phyloP scores from a whole-genome alignment of 805 yeast species.

The Saccharomycopsis sp. region DNA sequence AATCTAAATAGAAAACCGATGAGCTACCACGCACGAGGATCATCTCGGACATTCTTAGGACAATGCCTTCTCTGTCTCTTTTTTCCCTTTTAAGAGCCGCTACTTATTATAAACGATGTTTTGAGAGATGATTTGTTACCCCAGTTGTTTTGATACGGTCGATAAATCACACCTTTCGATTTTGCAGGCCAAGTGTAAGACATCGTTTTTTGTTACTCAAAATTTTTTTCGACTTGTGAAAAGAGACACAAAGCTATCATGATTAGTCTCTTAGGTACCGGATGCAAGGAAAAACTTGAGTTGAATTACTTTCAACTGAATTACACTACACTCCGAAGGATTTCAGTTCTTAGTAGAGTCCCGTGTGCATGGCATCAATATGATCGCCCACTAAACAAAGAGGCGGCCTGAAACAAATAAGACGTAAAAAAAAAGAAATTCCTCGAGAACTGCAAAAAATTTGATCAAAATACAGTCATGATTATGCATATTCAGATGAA shows the following conservation, averaged over 20 bases:
- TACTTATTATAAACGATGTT: not conserved
- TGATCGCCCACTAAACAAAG: not conserved
- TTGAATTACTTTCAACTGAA: not conserved
- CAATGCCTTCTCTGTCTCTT: not conserved
- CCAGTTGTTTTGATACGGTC: too few relatives aligned
- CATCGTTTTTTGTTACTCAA: too few relatives aligned
- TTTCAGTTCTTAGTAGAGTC: not conserved
- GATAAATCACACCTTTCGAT: too few relatives aligned
- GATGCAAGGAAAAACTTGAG: too few relatives aligned
- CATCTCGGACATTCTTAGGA: not conserved
- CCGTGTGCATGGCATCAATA: not conserved
- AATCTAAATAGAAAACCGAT: not conserved
- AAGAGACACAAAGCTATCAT: too few relatives aligned
- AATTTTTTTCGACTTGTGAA: too few relatives aligned
- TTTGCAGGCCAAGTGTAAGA: too few relatives aligned
- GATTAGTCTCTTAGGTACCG: too few relatives aligned
- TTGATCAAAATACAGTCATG: too few relatives aligned
- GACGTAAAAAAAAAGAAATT: not conserved
- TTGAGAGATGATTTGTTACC: too few relatives aligned
- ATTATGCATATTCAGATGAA: not conserved
- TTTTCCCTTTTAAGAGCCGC: not conserved
- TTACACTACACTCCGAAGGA: not conserved
- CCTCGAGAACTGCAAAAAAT: not conserved
- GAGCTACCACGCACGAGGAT: not conserved
- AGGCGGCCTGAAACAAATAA: not conserved